Base-by-base conservation (phyloP, 352 stramenopile genomes). In the Pseudoperonospora humuli region DNA sequence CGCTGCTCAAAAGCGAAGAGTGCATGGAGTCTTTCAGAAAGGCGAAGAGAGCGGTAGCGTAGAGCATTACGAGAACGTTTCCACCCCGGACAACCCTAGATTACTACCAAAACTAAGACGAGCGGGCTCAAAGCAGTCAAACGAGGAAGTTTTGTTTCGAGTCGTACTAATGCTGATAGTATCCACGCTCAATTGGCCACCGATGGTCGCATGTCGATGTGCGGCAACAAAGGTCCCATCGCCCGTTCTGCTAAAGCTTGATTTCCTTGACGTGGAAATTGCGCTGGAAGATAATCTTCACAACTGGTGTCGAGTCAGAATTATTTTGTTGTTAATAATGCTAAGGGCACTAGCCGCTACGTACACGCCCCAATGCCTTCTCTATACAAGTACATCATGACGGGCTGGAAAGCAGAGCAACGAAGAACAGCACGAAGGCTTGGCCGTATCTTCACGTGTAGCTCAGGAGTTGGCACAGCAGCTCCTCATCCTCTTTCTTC, bases 401-500 rank as follows among this genome's bases (percentile, higher is more conserved):
- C 46, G 50, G 48, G 48, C 26, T 40, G 38, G 49, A 51, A 51
- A 58, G 40, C 46, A 64, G 51, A 58, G 51, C 45, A 60, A 43
- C 47, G n/a, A 44, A 64, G 50, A 48, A 55, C 44, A 50, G 29
- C 49, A 52, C 39, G 25, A 17, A 57, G 31, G 38, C 7, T 20
- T 46, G 40, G 34, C 23, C 45, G 18, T 24, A 25, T 44, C 35
- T 41, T 60, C 81, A 92, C 49, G 71, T 92, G 55, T 81, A 82
- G 61, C 76, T 87, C 56, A 93, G 43, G 39, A 87, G 57, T 45
- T 86, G 64, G 43, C 85, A 87, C 32, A 96, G 61, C 47, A 96
- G 54, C 61, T 96, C 75, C 54, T 96, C 86, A 63, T 99, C 95
- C 60, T 99, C 95, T 55, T 98, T 98, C 70, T 98, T 98, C 20